Percentiles rank a stretch among this genome's conserved stretches.
Evolutionary conservation across 2,329 filamentous ascomycete species (phyloP).

Genomic region (Pseudocercospora cruenta): DNA sequence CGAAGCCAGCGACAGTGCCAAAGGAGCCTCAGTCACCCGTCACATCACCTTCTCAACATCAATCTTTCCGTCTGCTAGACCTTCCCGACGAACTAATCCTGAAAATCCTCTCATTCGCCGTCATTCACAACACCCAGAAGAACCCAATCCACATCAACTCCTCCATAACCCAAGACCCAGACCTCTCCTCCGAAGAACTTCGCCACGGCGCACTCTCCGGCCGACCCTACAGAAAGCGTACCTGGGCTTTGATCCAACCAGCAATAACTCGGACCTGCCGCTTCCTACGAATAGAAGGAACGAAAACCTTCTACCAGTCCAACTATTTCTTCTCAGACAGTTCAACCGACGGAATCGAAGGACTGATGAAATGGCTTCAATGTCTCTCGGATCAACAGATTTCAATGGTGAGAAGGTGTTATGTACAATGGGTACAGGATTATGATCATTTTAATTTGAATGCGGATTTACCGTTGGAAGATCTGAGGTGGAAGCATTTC

Average conservation of each 20-base stretch:
- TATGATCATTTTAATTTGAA: not conserved
- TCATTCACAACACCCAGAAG: not conserved
- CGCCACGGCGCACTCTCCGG: not conserved
- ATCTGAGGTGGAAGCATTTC: not conserved
- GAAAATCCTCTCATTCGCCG: conserved; percentile 5
- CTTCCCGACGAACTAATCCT: conserved; percentile 4
- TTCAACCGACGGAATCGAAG: not conserved
- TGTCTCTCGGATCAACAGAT: not conserved
- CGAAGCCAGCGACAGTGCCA: not conserved
- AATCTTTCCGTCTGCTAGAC: not conserved
- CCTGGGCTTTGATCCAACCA: conserved; percentile 7
- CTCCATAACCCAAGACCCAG: not conserved
- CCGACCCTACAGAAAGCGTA: not conserved
- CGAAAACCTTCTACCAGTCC: not conserved
- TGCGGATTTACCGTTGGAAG: not conserved
- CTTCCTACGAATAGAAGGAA: conserved; percentile 9
- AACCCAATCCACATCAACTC: conserved; percentile 4
- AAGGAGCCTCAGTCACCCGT: not conserved
- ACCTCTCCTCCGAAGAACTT: not conserved
- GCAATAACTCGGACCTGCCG: conserved; percentile 10
- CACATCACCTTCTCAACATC: not conserved
- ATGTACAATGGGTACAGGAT: not conserved
- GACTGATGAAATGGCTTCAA: not conserved
- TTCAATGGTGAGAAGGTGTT: not conserved
- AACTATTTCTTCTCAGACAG: conserved; percentile 9